A percentile compares a stretch with the other conserved stretches of the same genome.
phyloP scores from a whole-genome alignment of 2,329 filamentous ascomycete species.

The Escovopsis sp. region DNA sequence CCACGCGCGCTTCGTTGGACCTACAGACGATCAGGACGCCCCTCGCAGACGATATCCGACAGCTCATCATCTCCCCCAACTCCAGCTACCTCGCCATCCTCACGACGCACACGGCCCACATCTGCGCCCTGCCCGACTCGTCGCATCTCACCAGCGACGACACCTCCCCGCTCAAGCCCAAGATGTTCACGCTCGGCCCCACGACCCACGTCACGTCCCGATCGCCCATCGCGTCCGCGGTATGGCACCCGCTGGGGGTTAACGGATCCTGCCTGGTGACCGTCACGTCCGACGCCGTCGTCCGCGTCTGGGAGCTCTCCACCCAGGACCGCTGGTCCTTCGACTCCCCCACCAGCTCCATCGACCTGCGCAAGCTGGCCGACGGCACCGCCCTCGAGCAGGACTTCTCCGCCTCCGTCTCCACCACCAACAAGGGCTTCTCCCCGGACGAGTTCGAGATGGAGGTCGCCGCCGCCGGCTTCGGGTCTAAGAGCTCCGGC shows the following conservation, averaged over 20 bases:
- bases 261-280: constrained; percentile 73
- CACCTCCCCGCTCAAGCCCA: constrained; percentile 55
- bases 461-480: constrained; percentile 81
- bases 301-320: constrained; percentile 82
- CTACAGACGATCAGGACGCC: constrained; percentile 58
- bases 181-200: constrained; percentile 81
- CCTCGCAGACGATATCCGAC: constrained; percentile 67
- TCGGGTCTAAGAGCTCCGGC: constrained; percentile 49
- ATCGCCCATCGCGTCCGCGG: constrained; percentile 59
- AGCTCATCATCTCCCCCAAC: constrained; percentile 71
- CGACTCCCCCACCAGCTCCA: constrained; percentile 63
- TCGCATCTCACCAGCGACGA: constrained; percentile 60
- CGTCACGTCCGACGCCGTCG: constrained; percentile 72
- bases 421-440: constrained; percentile 63
- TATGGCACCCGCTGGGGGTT: constrained; percentile 89
- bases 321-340: constrained; percentile 76
- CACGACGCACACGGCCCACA: constrained; percentile 75
- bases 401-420: constrained; percentile 64
- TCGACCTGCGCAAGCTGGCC: constrained; percentile 79
- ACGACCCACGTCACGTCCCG: constrained; percentile 83
- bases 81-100: constrained; percentile 71
- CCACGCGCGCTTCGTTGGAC: neutral
- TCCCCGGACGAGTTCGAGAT: constrained; percentile 85
- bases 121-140: constrained; percentile 70
- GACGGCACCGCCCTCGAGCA: constrained; percentile 72